Conservation (phyloP, 768 basidiomycete species). For the Cystobasidiopsis lactophilus region DNA sequence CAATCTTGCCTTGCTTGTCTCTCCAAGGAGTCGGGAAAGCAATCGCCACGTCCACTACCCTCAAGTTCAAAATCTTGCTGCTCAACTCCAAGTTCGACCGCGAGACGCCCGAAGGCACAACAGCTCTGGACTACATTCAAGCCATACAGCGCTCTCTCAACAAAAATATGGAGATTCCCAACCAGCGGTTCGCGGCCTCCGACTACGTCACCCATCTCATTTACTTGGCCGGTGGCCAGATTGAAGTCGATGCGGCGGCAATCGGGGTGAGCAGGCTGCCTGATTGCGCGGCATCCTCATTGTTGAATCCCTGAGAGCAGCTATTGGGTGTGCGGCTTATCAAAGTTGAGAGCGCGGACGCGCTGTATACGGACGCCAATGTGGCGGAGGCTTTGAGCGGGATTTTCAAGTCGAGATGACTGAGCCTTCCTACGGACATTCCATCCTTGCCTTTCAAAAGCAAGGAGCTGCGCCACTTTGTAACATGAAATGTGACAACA, state of each 20-base stretch:
- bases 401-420: neutral
- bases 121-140: conserved; percentile 57
- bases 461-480: neutral
- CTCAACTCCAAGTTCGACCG: conserved; percentile 70
- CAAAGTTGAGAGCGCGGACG: neutral
- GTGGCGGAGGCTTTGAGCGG: neutral
- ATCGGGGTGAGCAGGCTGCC: too few relatives aligned
- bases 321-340: neutral
- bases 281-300: too few relatives aligned
- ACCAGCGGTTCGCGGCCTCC: neutral
- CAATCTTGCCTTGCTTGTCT: conserved; percentile 79
- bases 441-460: too few relatives aligned
- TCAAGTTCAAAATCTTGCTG: conserved; percentile 64
- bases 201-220: conserved; percentile 44
- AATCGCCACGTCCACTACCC: conserved; percentile 47
- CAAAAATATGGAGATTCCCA: neutral
- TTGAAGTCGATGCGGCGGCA: conserved; percentile 39
- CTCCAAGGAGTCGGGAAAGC: conserved; percentile 53
- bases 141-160: neutral
- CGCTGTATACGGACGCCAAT: neutral
- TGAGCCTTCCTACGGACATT: too few relatives aligned
- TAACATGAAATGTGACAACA: too few relatives aligned
- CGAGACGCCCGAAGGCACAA: conserved; percentile 55
- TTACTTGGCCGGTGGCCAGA: conserved; percentile 41
- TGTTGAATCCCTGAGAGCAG: too few relatives aligned